Base-by-base conservation (phyloP, 2,329 filamentous ascomycete species). In the Paecilomyces sp. region DNA sequence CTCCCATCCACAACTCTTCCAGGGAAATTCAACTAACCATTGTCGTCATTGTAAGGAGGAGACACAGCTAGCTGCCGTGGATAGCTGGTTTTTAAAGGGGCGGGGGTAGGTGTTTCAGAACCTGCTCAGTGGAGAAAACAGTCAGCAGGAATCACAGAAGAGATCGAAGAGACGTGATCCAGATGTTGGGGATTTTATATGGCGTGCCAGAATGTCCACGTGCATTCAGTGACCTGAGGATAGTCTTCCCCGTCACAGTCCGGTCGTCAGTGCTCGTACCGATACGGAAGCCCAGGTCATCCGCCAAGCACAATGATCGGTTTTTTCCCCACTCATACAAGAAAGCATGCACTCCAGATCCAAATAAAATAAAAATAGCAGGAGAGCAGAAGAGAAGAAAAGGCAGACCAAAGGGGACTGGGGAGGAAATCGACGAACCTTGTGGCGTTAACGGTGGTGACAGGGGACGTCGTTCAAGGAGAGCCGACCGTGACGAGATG, bases 11-110 rank as follows among this genome's bases (percentile, higher is more conserved):
- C 24, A 53, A 11, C 13, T 52, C 31, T 57, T 50, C 7, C 28
- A 15, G 36, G 56, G 53, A 47, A 53, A n/a, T n/a, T 54, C 59
- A 33, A 69, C 71, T 69, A 56, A 74, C 72, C 72, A 74, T 74
- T 61, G 72, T 74, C 64, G 72, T 74, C 72, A 74, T 74, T 41
- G 69, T 73, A 67, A 59, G 61, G 12, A 52, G 64, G 55, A 55
- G 60, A 64, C 69, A 71, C 71, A 72, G 70, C 68, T 63, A 64
- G 57, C 60, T 60, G 69, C 71, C 65, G 70, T 67, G 67, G 59
- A 57, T 55, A 57, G 52, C 24, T 34, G 13, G 11, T 11, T 15
- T 53, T 51, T 47, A 41, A 33, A 15, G 18, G 55, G 56, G 58
- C 8, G 31, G 31, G 31, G 31, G 8, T 2, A 33, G 53, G 57